A percentile compares a stretch with the other conserved stretches of the same genome.
These are phyloP conservation scores for Pseudisothecium myosuroides DNA, from an alignment of 225 moss, liverwort and hornwort genomes.

Conservation along the genomic window DNA sequence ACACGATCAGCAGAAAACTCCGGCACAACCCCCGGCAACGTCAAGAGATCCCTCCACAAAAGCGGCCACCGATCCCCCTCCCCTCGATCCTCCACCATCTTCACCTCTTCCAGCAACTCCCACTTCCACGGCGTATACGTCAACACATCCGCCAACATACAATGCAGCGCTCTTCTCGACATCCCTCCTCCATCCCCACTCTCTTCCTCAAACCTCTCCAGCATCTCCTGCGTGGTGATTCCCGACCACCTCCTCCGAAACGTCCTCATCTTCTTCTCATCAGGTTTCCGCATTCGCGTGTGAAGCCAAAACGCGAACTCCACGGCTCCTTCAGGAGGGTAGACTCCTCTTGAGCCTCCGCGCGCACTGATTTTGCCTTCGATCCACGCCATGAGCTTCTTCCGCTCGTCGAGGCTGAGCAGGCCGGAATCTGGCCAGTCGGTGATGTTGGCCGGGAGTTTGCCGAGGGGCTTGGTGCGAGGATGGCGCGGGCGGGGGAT, in stretches of 20 bases:
- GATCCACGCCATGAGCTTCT: slow-evolving; percentile 14
- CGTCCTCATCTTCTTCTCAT: slow-evolving; percentile 2
- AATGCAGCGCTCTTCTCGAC: slow-evolving; percentile 15
- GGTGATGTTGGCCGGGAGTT: background rate
- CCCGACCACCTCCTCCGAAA: slow-evolving; percentile 18
- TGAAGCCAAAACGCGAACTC: slow-evolving; percentile 26
- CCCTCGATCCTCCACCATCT: slow-evolving; percentile 9
- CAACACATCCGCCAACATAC: slow-evolving; percentile 26
- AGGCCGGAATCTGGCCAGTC: slow-evolving; percentile 13
- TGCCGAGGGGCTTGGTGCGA: background rate
- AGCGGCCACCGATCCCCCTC: slow-evolving; percentile 23
- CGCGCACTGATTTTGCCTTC: slow-evolving; percentile 13
- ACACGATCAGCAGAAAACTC: background rate
- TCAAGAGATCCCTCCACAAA: slow-evolving; percentile 2
- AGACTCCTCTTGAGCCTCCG: slow-evolving; percentile 9
- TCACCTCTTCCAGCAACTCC: background rate
- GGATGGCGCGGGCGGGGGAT: background rate
- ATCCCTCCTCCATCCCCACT: background rate
- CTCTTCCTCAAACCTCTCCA: slow-evolving; percentile 16
- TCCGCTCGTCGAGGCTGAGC: slow-evolving; percentile 11
- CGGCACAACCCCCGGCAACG: slow-evolving; percentile 9
- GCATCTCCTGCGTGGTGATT: slow-evolving; percentile 11
- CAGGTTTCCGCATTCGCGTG: slow-evolving; percentile 4
- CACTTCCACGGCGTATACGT: slow-evolving; percentile 15
- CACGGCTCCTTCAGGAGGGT: background rate